These are phyloP conservation scores for Aquilaria agallochum DNA, from an alignment of 441 rosid species.

Conservation along the genomic window DNA sequence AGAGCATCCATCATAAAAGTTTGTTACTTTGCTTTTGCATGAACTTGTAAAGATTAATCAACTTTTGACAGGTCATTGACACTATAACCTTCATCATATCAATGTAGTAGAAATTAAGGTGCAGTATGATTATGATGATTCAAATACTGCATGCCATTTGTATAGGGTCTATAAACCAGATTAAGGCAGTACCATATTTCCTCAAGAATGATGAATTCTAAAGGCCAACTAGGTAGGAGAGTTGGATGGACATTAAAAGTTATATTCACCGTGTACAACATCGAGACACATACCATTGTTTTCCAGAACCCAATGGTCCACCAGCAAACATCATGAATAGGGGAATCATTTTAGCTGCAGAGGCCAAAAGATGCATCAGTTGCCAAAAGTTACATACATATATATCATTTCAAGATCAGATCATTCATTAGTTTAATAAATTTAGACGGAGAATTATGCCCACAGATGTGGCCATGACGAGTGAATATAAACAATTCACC, in stretches of 20 bases:
- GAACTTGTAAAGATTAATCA: no score
- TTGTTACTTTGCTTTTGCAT: no score
- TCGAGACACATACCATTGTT: slow-evolving; percentile 52
- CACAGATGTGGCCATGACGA: no score
- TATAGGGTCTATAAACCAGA: background rate
- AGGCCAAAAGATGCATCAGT: slow-evolving; percentile 7
- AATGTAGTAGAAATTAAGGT: no score
- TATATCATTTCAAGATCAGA: background rate
- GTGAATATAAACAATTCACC: no score
- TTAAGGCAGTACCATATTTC: background rate
- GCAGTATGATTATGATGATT: background rate
- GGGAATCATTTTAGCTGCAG: slow-evolving; percentile 87
- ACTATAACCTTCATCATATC: no score
- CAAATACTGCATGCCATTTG: background rate
- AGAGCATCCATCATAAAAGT: no score
- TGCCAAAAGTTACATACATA: background rate
- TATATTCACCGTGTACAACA: background rate
- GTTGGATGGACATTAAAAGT: background rate
- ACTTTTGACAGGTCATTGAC: no score
- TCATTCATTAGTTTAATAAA: no score
- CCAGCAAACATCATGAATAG: slow-evolving; percentile 84
- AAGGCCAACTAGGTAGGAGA: background rate
- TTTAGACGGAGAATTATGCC: no score
- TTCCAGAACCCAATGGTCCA: slow-evolving; percentile 84
- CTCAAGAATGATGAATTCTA: background rate